These are phyloP conservation scores for Xylaria nigripes DNA, from an alignment of 495 filamentous ascomycete species.

Conservation along the genomic window DNA sequence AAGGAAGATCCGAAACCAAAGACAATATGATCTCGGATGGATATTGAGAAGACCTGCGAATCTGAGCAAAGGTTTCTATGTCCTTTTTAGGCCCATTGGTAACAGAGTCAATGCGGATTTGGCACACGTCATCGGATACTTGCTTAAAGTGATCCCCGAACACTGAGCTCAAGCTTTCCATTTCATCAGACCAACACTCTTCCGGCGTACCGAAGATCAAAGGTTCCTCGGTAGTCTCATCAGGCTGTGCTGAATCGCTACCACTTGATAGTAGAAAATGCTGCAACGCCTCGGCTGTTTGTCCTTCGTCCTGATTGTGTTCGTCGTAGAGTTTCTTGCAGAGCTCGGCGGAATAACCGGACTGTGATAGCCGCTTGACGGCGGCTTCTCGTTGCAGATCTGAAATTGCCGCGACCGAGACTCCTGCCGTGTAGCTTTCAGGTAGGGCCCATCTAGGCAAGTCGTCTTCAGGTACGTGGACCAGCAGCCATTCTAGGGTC, in stretches of 20 bases:
- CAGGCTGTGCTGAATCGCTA: constrained; percentile 10
- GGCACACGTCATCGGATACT: constrained; percentile 51
- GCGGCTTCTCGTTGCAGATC: constrained; percentile 70
- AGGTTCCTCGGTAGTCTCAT: constrained; percentile 19
- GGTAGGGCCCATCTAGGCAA: constrained; percentile 83
- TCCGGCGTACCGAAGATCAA: constrained; percentile 38
- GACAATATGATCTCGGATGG: constrained; percentile 70
- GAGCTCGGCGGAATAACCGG: constrained; percentile 77
- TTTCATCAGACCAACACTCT: constrained; percentile 77
- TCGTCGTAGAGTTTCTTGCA: constrained; percentile 66
- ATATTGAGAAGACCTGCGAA: constrained; percentile 53
- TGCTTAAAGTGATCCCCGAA: constrained; percentile 58
- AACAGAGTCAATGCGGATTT: constrained; percentile 48
- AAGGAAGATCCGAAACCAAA: constrained; percentile 62
- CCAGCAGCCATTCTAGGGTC: constrained; percentile 80
- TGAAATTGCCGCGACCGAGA: constrained; percentile 64
- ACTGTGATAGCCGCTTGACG: constrained; percentile 70
- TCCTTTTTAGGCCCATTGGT: constrained; percentile 35
- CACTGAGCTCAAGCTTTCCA: constrained; percentile 69
- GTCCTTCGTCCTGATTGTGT: constrained; percentile 61
- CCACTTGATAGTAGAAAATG: constrained; percentile 51
- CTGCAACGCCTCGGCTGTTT: constrained; percentile 72
- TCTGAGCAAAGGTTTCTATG: constrained; percentile 40
- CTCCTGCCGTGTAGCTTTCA: constrained; percentile 79
- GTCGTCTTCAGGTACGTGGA: constrained; percentile 96